Evolutionary conservation across 106 monocot genomes (phyloP).

Genomic region (Platanthera guangdongensis): DNA sequence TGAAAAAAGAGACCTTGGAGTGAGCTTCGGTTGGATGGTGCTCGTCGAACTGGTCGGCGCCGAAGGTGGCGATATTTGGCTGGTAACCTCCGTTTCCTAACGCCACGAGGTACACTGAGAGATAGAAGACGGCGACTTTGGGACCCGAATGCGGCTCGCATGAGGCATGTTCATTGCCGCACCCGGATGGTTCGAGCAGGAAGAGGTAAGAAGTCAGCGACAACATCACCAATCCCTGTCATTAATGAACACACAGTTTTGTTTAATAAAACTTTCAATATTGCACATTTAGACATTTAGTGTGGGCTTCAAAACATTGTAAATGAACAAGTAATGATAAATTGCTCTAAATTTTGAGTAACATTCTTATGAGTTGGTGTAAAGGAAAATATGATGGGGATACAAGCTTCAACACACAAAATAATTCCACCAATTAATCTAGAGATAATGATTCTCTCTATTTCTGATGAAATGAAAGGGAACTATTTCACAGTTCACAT

Average conservation of each 20-base stretch:
- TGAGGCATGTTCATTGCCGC: constrained; percentile 25
- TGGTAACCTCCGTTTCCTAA: constrained; percentile 66
- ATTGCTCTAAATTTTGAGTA: not conserved
- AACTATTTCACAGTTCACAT: too few species aligned
- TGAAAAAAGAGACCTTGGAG: constrained; percentile 55
- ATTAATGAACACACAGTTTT: not conserved
- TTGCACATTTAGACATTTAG: not conserved
- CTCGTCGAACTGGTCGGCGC: constrained; percentile 56
- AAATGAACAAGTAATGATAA: not conserved
- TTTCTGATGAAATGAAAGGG: too few species aligned
- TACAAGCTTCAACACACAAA: too few species aligned
- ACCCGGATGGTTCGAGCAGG: constrained; percentile 36
- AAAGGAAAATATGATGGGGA: too few species aligned
- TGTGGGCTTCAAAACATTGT: not conserved
- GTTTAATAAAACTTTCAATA: not conserved
- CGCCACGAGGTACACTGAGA: constrained; percentile 46
- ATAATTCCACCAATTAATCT: too few species aligned
- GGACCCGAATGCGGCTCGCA: constrained; percentile 23
- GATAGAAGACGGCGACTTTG: constrained; percentile 23
- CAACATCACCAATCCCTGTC: constrained; percentile 43
- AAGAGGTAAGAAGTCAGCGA: constrained; percentile 31
- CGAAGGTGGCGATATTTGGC: constrained; percentile 61
- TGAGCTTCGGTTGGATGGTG: constrained; percentile 29
- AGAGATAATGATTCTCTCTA: too few species aligned
- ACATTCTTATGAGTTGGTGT: not conserved